Conservation (phyloP, 1,284 basidiomycete species). For the Ganoderma resinaceum region DNA sequence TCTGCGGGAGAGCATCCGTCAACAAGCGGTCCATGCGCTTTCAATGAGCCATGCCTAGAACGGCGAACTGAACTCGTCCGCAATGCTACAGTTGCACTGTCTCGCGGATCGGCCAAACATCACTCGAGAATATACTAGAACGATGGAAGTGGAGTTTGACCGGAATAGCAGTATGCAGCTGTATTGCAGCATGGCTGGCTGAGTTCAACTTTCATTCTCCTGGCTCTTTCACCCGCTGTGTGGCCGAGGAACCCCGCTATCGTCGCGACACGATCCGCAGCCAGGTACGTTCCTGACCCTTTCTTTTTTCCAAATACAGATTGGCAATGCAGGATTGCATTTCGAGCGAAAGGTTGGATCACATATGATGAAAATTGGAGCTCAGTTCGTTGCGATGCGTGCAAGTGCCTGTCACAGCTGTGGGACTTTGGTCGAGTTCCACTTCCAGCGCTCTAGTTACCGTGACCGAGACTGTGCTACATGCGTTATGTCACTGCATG, state of each 20-base stretch:
- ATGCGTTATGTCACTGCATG: neutral
- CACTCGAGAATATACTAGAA: neutral
- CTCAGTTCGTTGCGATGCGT: neutral
- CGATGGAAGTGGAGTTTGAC: neutral
- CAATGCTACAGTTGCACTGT: neutral
- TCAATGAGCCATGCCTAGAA: neutral
- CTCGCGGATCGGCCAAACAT: neutral
- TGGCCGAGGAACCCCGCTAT: too few relatives aligned
- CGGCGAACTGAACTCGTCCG: neutral
- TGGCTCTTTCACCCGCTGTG: too few relatives aligned
- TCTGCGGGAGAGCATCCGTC: slow-evolving; percentile 35
- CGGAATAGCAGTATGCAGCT: too few relatives aligned
- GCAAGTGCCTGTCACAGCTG: neutral
- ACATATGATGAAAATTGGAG: neutral
- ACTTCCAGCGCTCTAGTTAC: neutral
- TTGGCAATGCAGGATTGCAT: too few relatives aligned
- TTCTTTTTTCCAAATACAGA: too few relatives aligned
- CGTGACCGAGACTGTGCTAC: neutral
- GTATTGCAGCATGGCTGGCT: too few relatives aligned
- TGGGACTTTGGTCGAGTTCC: neutral
- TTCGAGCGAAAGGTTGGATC: too few relatives aligned
- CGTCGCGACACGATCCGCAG: too few relatives aligned
- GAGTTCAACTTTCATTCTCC: too few relatives aligned
- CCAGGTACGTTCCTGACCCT: too few relatives aligned
- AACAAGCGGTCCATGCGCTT: neutral